Evolutionary conservation across 306 rosid species (phyloP), one percentile per base, ranked within the genome.

Genomic region (Astragalus membranaceus): DNA sequence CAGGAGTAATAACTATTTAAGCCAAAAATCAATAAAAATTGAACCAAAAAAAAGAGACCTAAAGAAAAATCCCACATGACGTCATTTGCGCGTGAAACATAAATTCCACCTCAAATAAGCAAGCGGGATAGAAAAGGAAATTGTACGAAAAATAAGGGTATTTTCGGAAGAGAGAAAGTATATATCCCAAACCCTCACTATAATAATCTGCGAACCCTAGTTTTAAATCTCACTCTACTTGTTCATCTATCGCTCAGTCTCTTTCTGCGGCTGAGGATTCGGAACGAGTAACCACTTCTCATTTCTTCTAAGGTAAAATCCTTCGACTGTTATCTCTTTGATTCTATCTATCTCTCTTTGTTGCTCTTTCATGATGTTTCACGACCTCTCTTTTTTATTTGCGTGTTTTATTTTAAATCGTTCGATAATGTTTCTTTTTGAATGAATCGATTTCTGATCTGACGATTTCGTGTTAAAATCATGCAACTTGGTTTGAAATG

Each of bases 181-280:
- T 1, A 14, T 36, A 1, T 8, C 4, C 8, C 13, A 7, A 12
- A 8, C 49, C 16, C 39, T 60, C 33, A 36, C 39, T 60, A 60
- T 26, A 60, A 37, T 20, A 59, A 0, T 0, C 4, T 17, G 39
- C 2, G 8, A 60, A 60, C 67, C 67, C 67, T 60, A 59, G 29
- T 8, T 59, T 33, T 1, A 14, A 7, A 1, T 35, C 4, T 16
- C 30, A 36, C 65, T 59, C 46, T 35, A 59, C 65, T 59, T 15
- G 8, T 15, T 59, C 13, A 4, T 13, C 8, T 0, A 7, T 59
- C 3, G 12, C 46, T 59, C 47, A 35, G 47, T 59, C 49, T 35
- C 48, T 39, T 9, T 52, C 59, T 72, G 64, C 77, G 77, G 77
- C 77, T 61, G 82, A 72, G 78, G 14, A 8, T 67, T 59, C 72